Conservation (phyloP, 2,329 filamentous ascomycete species). For the Leptodontidium sp. region DNA sequence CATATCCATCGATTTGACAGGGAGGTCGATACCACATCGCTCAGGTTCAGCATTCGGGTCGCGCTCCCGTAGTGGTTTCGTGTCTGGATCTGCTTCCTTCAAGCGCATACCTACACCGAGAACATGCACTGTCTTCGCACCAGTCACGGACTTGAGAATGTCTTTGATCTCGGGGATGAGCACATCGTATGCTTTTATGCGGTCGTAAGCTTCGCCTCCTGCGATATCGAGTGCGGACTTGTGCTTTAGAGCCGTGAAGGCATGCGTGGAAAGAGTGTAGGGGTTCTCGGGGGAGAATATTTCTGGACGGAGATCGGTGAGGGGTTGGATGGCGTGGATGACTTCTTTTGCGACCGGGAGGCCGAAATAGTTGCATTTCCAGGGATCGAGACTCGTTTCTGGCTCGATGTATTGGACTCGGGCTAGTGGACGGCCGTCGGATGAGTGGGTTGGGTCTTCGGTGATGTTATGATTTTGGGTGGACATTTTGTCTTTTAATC, state of each 20-base stretch:
- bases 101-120: constrained; percentile 14
- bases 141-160: constrained; percentile 21
- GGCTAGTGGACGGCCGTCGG: constrained; percentile 6
- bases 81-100: constrained; percentile 21
- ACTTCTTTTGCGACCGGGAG: constrained; percentile 9
- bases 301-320: constrained; percentile 18
- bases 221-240: constrained; percentile 13
- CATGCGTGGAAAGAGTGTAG: constrained; percentile 16
- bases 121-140: constrained; percentile 17
- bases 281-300: constrained; percentile 13
- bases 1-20: constrained; percentile 14
- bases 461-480: not conserved
- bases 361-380: constrained; percentile 21
- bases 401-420: constrained; percentile 21
- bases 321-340: constrained; percentile 11
- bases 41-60: constrained; percentile 17
- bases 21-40: constrained; percentile 17
- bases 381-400: constrained; percentile 16
- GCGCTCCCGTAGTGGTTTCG: not conserved
- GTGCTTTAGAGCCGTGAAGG: constrained; percentile 22
- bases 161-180: constrained; percentile 24
- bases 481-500: not conserved
- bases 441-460: constrained; percentile 5
- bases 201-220: constrained; percentile 17
- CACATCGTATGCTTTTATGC: constrained; percentile 7